Conservation (phyloP, 2,329 filamentous ascomycete genomes). For the Emmonsiellopsis sp. region DNA sequence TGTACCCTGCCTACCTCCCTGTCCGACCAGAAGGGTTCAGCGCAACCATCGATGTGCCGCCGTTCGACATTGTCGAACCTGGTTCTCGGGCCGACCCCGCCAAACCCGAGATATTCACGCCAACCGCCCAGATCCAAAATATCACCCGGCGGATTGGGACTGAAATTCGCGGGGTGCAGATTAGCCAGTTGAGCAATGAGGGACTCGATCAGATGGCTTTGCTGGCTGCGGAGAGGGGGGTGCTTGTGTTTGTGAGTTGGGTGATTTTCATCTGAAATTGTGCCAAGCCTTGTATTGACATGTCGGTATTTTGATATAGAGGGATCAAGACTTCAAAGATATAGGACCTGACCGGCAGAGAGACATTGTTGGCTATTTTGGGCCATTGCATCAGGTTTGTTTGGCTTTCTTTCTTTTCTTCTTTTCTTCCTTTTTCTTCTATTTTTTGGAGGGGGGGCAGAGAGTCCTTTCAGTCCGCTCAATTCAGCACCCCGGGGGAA, state of each 20-base stretch:
- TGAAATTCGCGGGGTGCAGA: neutral
- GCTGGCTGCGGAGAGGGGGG: neutral
- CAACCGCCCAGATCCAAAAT: neutral
- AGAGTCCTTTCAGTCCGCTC: neutral
- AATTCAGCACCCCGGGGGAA: too few species aligned
- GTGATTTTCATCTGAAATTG: neutral
- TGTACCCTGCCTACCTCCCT: neutral
- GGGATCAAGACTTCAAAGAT: neutral
- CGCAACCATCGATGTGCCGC: neutral
- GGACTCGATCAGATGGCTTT: neutral
- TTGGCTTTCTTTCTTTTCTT: too few species aligned
- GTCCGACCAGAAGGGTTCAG: neutral
- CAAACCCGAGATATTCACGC: neutral
- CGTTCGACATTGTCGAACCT: neutral
- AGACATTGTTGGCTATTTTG: neutral
- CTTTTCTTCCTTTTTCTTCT: too few species aligned
- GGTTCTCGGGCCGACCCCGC: neutral
- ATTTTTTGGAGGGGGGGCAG: too few species aligned
- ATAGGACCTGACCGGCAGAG: neutral
- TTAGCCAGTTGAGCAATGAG: neutral
- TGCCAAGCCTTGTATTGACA: neutral
- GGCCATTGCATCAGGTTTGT: neutral
- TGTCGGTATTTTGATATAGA: neutral
- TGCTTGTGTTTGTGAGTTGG: neutral
- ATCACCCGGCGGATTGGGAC: neutral